These are phyloP conservation scores for Basipetospora chlamydospora DNA, from an alignment of 2,329 filamentous ascomycete species.

Conservation along the genomic window DNA sequence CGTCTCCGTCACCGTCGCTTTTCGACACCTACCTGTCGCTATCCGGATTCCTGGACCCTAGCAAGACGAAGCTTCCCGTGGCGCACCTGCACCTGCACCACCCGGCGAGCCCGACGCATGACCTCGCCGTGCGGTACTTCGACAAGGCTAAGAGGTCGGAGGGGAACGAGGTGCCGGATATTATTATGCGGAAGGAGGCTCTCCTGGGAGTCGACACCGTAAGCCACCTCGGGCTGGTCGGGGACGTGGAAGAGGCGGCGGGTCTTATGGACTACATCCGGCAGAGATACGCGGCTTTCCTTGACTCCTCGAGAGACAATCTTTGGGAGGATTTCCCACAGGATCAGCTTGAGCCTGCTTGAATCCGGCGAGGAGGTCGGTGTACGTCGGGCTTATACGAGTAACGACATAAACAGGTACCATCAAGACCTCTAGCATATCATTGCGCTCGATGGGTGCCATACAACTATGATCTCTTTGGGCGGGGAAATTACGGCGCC, in stretches of 20 bases:
- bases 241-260: slow-evolving; percentile 18
- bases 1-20: slow-evolving; percentile 28
- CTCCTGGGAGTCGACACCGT: slow-evolving; percentile 19
- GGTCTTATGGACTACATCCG: slow-evolving; percentile 14
- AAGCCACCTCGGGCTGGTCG: slow-evolving; percentile 18
- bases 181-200: slow-evolving; percentile 7
- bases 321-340: no score
- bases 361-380: no score
- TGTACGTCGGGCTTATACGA: no score
- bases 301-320: no score
- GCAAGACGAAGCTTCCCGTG: slow-evolving; percentile 24
- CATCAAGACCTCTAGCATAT: no score
- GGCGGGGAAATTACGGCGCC: no score
- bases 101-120: slow-evolving; percentile 32
- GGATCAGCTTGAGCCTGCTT: neutral
- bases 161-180: neutral
- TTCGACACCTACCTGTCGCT: slow-evolving; percentile 39
- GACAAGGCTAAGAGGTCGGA: slow-evolving; percentile 9
- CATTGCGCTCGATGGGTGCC: no score
- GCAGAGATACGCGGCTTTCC: neutral
- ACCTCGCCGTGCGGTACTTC: slow-evolving; percentile 32
- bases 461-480: no score
- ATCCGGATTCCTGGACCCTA: slow-evolving; percentile 22
- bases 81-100: slow-evolving; percentile 42
- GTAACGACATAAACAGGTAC: no score